phyloP scores from a whole-genome alignment of 768 basidiomycete species.

The Leccinum uliginosum region DNA sequence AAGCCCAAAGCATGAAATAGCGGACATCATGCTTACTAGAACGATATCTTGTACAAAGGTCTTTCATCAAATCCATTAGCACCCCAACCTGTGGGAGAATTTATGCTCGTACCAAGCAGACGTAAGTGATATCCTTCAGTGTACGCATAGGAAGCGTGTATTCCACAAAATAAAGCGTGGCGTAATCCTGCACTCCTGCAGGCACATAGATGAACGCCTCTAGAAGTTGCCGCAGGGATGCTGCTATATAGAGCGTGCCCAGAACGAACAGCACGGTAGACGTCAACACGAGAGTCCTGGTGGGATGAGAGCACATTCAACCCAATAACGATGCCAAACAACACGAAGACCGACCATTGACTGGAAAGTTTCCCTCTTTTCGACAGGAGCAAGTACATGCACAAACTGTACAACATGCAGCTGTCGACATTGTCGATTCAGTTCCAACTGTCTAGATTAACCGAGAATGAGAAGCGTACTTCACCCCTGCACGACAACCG shows the following conservation, averaged over 20 bases:
- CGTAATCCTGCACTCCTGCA: constrained; percentile 2
- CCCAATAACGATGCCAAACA: neutral
- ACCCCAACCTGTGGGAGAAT: neutral
- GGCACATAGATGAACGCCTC: constrained; percentile 15
- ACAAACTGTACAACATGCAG: constrained; percentile 11
- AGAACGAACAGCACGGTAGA: constrained; percentile 13
- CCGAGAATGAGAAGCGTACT: neutral
- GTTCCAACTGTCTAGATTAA: neutral
- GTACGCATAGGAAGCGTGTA: constrained; percentile 13
- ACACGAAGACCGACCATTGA: constrained; percentile 1
- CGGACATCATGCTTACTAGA: constrained; percentile 3
- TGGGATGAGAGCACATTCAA: neutral
- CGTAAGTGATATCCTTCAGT: constrained; percentile 13
- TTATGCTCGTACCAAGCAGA: constrained; percentile 8
- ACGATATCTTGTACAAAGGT: constrained; percentile 16
- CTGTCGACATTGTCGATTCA: neutral
- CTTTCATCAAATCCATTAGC: constrained; percentile 1
- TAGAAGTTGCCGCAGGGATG: constrained; percentile 13
- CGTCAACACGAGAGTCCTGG: constrained; percentile 11
- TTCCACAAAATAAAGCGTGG: constrained; percentile 8
- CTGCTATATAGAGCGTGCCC: constrained; percentile 10
- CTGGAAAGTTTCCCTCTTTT: neutral
- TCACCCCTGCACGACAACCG: neutral
- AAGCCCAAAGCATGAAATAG: neutral
- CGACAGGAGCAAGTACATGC: constrained; percentile 12